Evolutionary conservation across 2,329 filamentous ascomycete genomes (phyloP), one percentile per base, ranked within the genome.

Genomic region (Clonostachys byssicola): DNA sequence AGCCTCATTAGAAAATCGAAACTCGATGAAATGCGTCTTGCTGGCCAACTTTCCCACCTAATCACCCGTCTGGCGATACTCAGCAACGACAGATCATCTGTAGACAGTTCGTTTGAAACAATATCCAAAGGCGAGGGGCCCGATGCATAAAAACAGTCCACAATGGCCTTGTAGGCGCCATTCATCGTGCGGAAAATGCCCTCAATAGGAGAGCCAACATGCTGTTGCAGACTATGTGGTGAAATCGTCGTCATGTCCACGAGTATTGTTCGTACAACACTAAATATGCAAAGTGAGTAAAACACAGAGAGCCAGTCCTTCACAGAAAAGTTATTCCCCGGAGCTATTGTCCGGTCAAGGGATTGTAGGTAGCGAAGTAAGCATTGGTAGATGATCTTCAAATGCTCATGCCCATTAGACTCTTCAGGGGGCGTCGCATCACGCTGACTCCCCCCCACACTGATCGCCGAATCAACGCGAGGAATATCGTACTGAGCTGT

Each of bases 251-350:
- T 49, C 43, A 76, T 63, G 47, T 80, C 75, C 14, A 73, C 63
- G 6, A 81, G 61, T 2, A 83, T 67, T 1, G 77, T 77, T 43
- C 73, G 72, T 17, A 75, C 69, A 30, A 78, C 66, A 56, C 77
- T 81, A 54, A 83, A 80, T n/a, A 83, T 74, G 57, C 78, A 81
- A 16, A 83, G 60, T 12, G 79, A 74, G 44, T 78, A 64, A 49
- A 81, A 79, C 5, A 72, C 58, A 3, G 78, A 74, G 14, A 80
- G 58, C 72, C 76, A 80, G 47, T 66, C 66, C 52, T 68, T 70
- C 9, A 69, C 63, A 20, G 67, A 66, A 18, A 70, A 58, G 6
- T 63, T 59, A n/a, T 62, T 60, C 34, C 62, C 62, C 20, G 66
- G 63, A 47, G 71, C 59, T 3, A 72, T 67, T 16, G 65, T 66